Base-by-base conservation (phyloP, 2,329 filamentous ascomycete species). In the Neoscytalidium dimidiatum region DNA sequence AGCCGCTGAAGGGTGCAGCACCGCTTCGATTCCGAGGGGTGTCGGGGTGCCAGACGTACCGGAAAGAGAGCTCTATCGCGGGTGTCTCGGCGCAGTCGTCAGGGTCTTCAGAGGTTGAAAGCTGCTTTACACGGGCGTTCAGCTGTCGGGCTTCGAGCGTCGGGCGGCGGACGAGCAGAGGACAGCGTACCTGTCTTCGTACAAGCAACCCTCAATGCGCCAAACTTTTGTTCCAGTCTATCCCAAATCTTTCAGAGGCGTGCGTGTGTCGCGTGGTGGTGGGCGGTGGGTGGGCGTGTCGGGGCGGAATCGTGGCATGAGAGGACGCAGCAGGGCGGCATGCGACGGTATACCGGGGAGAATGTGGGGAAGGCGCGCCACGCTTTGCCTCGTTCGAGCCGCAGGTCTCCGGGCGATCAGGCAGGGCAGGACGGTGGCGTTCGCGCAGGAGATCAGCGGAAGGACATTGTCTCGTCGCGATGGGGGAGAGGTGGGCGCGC, bases 201-300 rank as follows among this genome's bases (percentile, higher is more conserved):
- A 56, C 60, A 56, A 56, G 61, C 51, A 64, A 64, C 26, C 35
- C 31, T 53, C 62, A 67, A 75, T 74, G 72, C 75, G 73, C 75
- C 75, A 72, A 77, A 75, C 69, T 75, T 64, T 74, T 77, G 49
- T 77, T 71, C 75, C 74, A 71, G 68, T 78, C 76, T 78, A 78
- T 77, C 75, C 76, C 76, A 77, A 78, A 69, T 77, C 74, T 76
- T 75, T 71, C 70, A 52, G 61, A 44, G 26, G 61, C 23, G 33
- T 31, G 61, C 35, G 61, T 31, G 61, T 21, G 49, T 43, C 61
- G 61, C 56, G 56, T 46, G 41, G 35, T 43, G 61, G 35, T 43
- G 26, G 9, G 9, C 26, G 61, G 49, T 56, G 51, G 49, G 33
- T 21, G 64, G 70, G 71, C 71, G 57, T 58, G 57, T 56, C 52